A percentile compares a stretch with the other conserved stretches of the same genome.
phyloP scores from a whole-genome alignment of 2,329 filamentous ascomycete species.

The Colletotrichum liriopes region DNA sequence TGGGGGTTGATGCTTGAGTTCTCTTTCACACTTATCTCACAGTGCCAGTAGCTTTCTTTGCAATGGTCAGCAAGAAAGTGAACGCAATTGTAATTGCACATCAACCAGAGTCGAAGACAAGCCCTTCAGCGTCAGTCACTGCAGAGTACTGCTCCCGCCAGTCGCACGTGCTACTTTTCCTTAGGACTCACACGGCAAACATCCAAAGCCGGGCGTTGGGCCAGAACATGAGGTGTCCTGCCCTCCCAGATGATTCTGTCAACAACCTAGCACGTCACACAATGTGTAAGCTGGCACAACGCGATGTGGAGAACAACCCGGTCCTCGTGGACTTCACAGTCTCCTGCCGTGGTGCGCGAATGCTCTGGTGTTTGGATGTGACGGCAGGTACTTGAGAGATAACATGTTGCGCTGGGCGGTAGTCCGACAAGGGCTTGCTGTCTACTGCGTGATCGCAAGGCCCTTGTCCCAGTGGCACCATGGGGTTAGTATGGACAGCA shows the following conservation, averaged over 20 bases:
- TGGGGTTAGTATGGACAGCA: background rate
- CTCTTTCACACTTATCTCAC: background rate
- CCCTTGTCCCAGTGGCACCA: background rate
- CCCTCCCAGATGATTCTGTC: background rate
- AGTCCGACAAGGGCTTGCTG: background rate
- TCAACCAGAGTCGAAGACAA: background rate
- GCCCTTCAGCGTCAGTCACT: background rate
- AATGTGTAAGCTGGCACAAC: background rate
- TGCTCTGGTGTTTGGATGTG: background rate
- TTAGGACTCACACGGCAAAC: background rate
- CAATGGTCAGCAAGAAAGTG: conserved; percentile 4
- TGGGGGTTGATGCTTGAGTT: background rate
- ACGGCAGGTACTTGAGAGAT: background rate
- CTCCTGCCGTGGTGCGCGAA: background rate
- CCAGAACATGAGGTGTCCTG: background rate
- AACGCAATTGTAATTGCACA: background rate
- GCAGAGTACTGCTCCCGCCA: background rate
- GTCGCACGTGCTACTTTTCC: background rate
- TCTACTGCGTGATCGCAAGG: background rate
- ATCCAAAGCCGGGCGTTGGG: background rate
- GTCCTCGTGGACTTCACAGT: background rate
- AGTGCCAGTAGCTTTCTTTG: conserved; percentile 4
- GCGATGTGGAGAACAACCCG: background rate
- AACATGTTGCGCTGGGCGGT: background rate
- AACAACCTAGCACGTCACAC: background rate